phyloP scores from a whole-genome alignment of 768 basidiomycete species.

The Amanita fuliginea region DNA sequence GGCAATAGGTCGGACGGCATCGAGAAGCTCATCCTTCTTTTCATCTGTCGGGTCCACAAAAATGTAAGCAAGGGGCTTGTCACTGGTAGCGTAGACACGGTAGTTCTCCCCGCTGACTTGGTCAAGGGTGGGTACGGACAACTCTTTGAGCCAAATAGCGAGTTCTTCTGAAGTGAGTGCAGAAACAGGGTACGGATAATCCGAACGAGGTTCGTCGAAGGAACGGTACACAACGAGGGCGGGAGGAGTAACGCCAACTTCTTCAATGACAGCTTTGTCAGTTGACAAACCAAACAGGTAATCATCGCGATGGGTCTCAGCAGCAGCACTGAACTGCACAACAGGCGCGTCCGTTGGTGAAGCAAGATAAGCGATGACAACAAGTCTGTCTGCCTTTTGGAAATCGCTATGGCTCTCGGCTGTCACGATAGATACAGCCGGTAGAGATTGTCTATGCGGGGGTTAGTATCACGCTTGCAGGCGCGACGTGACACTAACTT shows the following conservation, averaged over 20 bases:
- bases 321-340: conserved; percentile 65
- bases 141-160: conserved; percentile 67
- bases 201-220: conserved; percentile 76
- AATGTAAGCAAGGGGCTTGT: conserved; percentile 87
- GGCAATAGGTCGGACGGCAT: conserved; percentile 65
- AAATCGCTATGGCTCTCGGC: conserved; percentile 73
- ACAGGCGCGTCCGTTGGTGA: conserved; percentile 62
- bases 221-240: conserved; percentile 85
- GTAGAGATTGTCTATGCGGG: conserved; percentile 67
- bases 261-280: conserved; percentile 56
- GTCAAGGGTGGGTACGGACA: conserved; percentile 81
- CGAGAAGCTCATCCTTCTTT: conserved; percentile 53
- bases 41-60: conserved; percentile 78
- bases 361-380: conserved; percentile 75
- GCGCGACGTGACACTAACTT: conserved; percentile 46
- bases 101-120: conserved; percentile 96
- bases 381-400: conserved; percentile 81
- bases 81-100: conserved; percentile 65
- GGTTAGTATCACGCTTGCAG: conserved; percentile 4
- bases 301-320: conserved; percentile 83
- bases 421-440: conserved; percentile 82
- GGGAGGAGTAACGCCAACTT: conserved; percentile 68
- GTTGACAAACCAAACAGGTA: conserved; percentile 86
- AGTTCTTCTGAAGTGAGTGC: conserved; percentile 51
- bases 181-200: conserved; percentile 54